Conservation (phyloP, 2,329 filamentous ascomycete species). For the Aspergillus fumigatiaffinis region DNA sequence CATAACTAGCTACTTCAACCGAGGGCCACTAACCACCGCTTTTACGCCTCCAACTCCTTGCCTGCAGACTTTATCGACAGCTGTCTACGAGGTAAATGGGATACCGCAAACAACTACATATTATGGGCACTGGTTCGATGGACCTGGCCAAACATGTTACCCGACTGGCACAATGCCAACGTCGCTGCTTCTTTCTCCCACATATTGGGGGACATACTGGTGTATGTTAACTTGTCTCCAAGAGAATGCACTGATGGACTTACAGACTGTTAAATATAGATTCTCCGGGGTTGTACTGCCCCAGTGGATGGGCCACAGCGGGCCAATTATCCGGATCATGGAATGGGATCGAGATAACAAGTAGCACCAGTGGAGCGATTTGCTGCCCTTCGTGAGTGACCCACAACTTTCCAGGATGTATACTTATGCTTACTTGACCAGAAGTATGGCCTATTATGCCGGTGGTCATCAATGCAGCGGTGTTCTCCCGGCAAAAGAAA, state of each 20-base stretch:
- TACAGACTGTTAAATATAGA: neutral
- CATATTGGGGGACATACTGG: neutral
- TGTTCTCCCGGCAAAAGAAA: neutral
- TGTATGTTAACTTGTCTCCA: neutral
- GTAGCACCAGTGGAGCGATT: neutral
- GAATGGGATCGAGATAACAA: neutral
- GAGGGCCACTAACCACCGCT: neutral
- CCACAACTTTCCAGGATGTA: neutral
- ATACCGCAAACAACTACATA: neutral
- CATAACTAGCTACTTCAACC: neutral
- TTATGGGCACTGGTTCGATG: neutral
- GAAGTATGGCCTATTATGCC: neutral
- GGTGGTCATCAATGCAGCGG: neutral
- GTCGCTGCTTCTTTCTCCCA: neutral
- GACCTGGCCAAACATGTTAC: neutral
- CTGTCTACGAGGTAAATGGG: neutral
- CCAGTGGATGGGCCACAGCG: neutral
- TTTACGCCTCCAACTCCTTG: neutral
- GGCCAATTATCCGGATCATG: neutral
- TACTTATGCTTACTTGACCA: neutral
- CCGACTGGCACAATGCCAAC: neutral
- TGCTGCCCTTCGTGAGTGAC: neutral
- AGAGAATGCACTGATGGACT: neutral
- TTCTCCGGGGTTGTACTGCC: neutral
- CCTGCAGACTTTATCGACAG: neutral